Base-by-base conservation (phyloP, 2,329 filamentous ascomycete species). In the Mycocentrospora acerina region DNA sequence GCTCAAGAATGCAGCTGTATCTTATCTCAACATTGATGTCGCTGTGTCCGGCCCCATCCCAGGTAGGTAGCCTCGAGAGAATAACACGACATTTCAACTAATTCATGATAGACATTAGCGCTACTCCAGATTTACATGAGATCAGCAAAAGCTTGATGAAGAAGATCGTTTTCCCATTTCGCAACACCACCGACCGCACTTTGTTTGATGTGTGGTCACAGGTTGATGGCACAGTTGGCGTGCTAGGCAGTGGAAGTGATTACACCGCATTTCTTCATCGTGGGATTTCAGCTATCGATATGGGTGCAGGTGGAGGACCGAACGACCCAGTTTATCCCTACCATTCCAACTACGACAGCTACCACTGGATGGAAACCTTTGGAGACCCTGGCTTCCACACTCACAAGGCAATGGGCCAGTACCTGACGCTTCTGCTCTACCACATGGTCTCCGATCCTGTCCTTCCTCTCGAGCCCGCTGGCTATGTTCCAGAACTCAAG, bases 11-110 rank as follows among this genome's bases (percentile, higher is more conserved):
- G 62, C 70, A 4, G 67, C 68, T 3, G 65, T 75, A 3, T 68
- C 71, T 1, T 77, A 79, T 35, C 63, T 79, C 32, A 79, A 79
- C 51, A 62, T 78, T 24, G 76, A 78, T 29, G 65, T 75, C 3
- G 76, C 72, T 0, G 69, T 71, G 2, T 67, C 69, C 5, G 75
- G 75, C 0, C 70, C 66, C 4, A 59, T 68, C 5, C 71, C 62
- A 4, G 60, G n/a, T n/a, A n/a, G n/a, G n/a, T n/a, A n/a, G n/a
- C n/a, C n/a, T n/a, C n/a, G n/a, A n/a, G n/a, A n/a, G n/a, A n/a
- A n/a, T n/a, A n/a, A n/a, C n/a, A n/a, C n/a, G n/a, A n/a, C n/a
- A n/a, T n/a, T n/a, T n/a, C n/a, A n/a, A n/a, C n/a, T n/a, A n/a
- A n/a, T n/a, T n/a, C n/a, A n/a, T n/a, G n/a, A n/a, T n/a, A 59